phyloP scores from a whole-genome alignment of 2,329 filamentous ascomycete species.

The Dothidotthia symphoricarpi region DNA sequence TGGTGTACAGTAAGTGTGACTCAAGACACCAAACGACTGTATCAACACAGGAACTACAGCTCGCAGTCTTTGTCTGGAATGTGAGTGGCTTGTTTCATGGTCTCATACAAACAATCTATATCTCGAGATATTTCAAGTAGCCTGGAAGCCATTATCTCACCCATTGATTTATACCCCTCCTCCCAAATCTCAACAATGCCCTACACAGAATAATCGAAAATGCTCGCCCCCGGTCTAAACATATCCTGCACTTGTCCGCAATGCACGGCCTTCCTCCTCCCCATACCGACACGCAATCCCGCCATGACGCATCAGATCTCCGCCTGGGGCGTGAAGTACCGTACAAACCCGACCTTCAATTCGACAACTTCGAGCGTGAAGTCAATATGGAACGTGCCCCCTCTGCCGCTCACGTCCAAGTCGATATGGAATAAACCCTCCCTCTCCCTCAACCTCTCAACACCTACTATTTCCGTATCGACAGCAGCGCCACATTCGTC shows the following conservation, averaged over 20 bases:
- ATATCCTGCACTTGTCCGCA: constrained; percentile 15
- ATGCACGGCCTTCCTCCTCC: constrained; percentile 13
- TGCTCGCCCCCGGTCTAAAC: constrained; percentile 7
- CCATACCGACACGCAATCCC: constrained; percentile 2
- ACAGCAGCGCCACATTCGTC: no score
- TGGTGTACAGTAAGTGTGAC: neutral
- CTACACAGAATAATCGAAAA: neutral
- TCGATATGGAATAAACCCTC: no score
- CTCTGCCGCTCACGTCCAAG: no score
- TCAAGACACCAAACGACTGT: neutral
- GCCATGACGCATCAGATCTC: no score
- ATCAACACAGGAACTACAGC: neutral
- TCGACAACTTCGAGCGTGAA: neutral
- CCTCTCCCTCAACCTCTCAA: no score
- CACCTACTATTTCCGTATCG: no score
- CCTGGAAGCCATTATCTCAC: neutral
- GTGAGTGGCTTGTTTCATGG: neutral
- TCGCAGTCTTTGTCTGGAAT: neutral
- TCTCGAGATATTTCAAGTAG: neutral
- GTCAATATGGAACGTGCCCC: no score
- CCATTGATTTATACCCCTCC: neutral
- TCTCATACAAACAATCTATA: neutral
- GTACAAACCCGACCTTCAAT: neutral
- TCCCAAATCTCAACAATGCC: neutral
- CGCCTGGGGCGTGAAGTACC: neutral